phyloP scores from a whole-genome alignment of 352 stramenopile genomes.

The Globisporangium nodosum region DNA sequence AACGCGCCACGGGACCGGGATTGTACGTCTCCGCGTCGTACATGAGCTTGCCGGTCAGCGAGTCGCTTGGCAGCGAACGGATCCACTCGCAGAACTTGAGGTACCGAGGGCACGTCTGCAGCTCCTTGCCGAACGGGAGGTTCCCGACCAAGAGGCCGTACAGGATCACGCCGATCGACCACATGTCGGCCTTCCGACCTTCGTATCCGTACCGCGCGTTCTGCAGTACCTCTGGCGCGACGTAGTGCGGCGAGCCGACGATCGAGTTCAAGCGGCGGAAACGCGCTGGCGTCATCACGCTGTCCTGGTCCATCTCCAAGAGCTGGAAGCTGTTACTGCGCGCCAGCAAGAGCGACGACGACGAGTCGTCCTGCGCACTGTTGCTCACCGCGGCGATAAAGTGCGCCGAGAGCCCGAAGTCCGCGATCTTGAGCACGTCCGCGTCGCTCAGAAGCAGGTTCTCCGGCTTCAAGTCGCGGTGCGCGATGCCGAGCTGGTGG shows the following conservation, averaged over 20 bases:
- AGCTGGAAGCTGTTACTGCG: conserved; percentile 6
- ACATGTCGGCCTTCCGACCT: conserved; percentile 91
- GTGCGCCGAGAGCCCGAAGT: conserved; percentile 92
- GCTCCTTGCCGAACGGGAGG: conserved; percentile 94
- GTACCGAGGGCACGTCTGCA: conserved; percentile 91
- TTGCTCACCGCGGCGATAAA: conserved; percentile 79
- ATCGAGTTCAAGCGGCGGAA: conserved; percentile 93
- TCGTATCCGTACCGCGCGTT: conserved; percentile 88
- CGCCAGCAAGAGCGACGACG: conserved; percentile 2
- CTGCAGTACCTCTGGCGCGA: conserved; percentile 94
- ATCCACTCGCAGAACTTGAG: conserved; percentile 94
- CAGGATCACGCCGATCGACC: conserved; percentile 91
- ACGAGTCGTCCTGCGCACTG: conserved; percentile 20
- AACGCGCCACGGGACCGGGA: conserved; percentile 4
- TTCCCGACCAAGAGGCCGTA: conserved; percentile 91
- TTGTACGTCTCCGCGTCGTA: conserved; percentile 53
- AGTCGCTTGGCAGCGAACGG: conserved; percentile 49
- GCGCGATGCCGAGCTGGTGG: conserved; percentile 90
- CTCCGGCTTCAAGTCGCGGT: conserved; percentile 96
- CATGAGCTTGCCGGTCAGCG: conserved; percentile 59
- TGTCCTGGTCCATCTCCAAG: conserved; percentile 27
- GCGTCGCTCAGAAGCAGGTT: conserved; percentile 92
- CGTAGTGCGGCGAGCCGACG: conserved; percentile 96
- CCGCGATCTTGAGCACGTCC: conserved; percentile 93
- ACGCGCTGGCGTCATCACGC: conserved; percentile 17